Base-by-base conservation (phyloP, 192 early-diverging fungal genomes). In the Chytriomyces sp. region DNA sequence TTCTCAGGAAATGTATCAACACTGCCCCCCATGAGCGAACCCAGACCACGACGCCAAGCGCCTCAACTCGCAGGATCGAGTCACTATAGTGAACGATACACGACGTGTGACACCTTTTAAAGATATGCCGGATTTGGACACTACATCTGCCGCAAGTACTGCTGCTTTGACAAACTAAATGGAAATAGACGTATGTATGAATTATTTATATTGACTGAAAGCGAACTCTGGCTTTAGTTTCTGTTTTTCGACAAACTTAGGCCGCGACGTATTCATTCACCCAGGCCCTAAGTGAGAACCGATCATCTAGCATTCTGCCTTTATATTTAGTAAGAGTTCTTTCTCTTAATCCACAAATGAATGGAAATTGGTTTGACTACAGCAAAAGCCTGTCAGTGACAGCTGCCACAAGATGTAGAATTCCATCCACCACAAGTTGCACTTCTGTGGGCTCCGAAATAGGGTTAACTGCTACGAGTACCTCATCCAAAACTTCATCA, bases 11-110 rank as follows among this genome's bases (percentile, higher is more conserved):
- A 68, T 22, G 7, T 68, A 17, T 53, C 65, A 10, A 44, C 33
- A 22, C 10, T 19, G 22, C 31, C 52, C 1, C 65, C 65, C 14
- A 34, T 25, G 17, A 28, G 39, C 39, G 52, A 53, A 12, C 32
- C 65, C 65, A 1, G 65, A 68, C 44, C 55, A 68, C 33, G 65
- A 68, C 31, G 44, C 34, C 31, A 5, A 7, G 52, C 52, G 55
- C 37, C 65, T 55, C 33, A 68, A 68, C 52, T 14, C 65, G 3
- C 52, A 68, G 2, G 26, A 38, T 3, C 65, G 67, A 17, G 33
- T 74, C 19, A 33, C 34, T 28, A 33, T 74, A 17, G 56, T 74
- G 28, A 62, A 64, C 39, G 73, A 74, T 12, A 39, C 55, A 36
- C 55, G 63, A 31, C 34, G 67, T 55, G 73, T 64, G 3, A 22